Evolutionary conservation across 1,139 yeast species (phyloP), one percentile per base, ranked within the genome.

Genomic region (Blastobotrys petasosporus): DNA sequence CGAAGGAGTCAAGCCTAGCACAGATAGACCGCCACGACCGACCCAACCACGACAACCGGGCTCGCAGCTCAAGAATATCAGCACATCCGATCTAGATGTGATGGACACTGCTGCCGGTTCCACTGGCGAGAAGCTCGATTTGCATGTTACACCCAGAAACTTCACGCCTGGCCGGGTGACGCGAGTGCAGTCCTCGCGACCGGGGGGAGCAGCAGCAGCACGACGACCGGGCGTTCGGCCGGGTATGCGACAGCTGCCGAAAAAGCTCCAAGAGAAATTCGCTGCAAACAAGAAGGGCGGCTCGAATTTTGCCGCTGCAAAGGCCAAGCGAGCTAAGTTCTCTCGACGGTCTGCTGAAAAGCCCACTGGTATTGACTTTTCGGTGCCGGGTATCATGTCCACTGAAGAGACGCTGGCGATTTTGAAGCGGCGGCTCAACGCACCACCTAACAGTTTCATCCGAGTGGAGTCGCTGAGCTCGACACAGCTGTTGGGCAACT

Each of bases 381-480:
- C 25, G 34, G 34, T n/a, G 9, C 10, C 34, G 17, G 34, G 34
- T 16, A 16, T 32, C 10, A 10, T 42, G 5, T 13, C 30, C 16
- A 37, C 45, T 4, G 9, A 10, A 7, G 45, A 42, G 6, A 37
- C 45, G 3, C 7, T 42, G 17, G 38, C 32, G 12, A 10, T 42
- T 7, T 20, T 42, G 33, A 29, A 36, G 31, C 45, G 36, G 31
- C 20, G 33, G 28, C 17, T 29, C 15, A 34, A 11, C 7, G 13
- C 30, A 11, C 32, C 29, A 29, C n/a, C 37, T 13, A 40, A 15
- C 13, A 37, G 46, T n/a, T 39, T 25, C 37, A 46, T 38, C 31
- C 23, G 39, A 15, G 43, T 48, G 4, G 42, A 43, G 20, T 30
- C 41, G 10, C 44, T 45, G 4, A 31, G 42, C 23, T 37, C 43